Evolutionary conservation across 768 basidiomycete species (phyloP), one percentile per base, ranked within the genome.

Genomic region (Botryobasidium botryosum): DNA sequence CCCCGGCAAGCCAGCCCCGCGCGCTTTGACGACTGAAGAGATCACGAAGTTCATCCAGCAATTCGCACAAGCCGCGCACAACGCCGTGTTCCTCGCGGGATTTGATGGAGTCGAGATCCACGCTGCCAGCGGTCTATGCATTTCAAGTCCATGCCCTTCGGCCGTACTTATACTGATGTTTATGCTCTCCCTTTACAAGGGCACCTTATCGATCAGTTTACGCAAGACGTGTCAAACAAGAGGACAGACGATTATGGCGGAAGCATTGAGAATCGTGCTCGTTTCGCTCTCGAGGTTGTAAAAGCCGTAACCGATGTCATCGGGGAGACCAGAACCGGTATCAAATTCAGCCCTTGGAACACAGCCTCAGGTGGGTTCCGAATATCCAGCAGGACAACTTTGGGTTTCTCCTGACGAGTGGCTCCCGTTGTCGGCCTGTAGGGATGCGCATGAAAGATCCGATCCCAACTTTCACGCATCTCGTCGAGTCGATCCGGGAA

Each of bases 381-480:
- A 21, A 40, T 24, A 17, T 7, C n/a, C 25, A 15, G 18, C 17
- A n/a, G 18, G 5, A n/a, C 18, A n/a, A 26, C 39, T 10, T 8
- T n/a, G 25, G 17, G 18, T n/a, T 40, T n/a, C 7, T 20, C 8
- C 18, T 15, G n/a, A 8, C 20, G 39, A 17, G 5, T 40, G 13
- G n/a, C 20, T 24, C 20, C 39, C 26, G n/a, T n/a, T 8, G 17
- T 33, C 10, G 8, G 31, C 17, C 10, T 33, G 31, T 17, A 33
- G 31, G 17, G 31, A 33, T 33, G 31, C 31, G 31, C 10, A 33
- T 73, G 70, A 50, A 53, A 3, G 64, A 77, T 47, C 75, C 74
- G 0, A 57, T 65, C 3, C 70, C 74, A 0, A 69, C 69, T 6
- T 79, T 72, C 60, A 50, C 61, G 0, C 65, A 75, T 55, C 68